Conservation (phyloP, 2,329 filamentous ascomycete species). For the Colletotrichum sp. region DNA sequence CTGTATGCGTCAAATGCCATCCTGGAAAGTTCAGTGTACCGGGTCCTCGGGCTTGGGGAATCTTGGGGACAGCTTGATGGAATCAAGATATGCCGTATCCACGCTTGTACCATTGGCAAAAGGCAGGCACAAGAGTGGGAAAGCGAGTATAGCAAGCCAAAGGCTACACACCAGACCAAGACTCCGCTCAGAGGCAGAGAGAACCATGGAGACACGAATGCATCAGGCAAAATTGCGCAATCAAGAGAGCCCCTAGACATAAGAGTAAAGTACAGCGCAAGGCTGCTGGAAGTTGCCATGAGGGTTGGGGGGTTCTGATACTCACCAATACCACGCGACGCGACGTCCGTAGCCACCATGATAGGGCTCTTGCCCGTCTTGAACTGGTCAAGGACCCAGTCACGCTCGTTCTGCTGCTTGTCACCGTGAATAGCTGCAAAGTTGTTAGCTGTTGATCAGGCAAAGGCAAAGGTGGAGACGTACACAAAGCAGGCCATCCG, state of each 20-base stretch:
- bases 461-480: constrained; percentile 50
- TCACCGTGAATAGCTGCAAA: constrained; percentile 90
- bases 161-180: constrained; percentile 82
- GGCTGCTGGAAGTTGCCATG: constrained; percentile 64
- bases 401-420: constrained; percentile 99
- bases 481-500: constrained; percentile 96
- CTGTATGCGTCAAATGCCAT: constrained; percentile 64
- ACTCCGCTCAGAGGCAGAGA: constrained; percentile 71
- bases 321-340: constrained; percentile 99
- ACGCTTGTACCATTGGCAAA: constrained; percentile 71
- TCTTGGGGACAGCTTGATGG: constrained; percentile 72
- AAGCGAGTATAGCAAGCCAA: constrained; percentile 71
- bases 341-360: constrained; percentile 99
- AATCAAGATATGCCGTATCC: constrained; percentile 81
- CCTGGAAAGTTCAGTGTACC: constrained; percentile 57
- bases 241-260: constrained; percentile 85
- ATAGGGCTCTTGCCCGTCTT: constrained; percentile 99
- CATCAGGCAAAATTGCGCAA: constrained; percentile 93
- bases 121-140: constrained; percentile 75
- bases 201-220: constrained; percentile 84
- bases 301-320: constrained; percentile 58
- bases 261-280: constrained; percentile 86
- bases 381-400: constrained; percentile 99
- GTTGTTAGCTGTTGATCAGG: constrained; percentile 36
- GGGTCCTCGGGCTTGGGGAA: constrained; percentile 62